Evolutionary conservation across 176 grass and related monocot species (phyloP), one percentile per base, ranked within the genome.

Genomic region (Triticum dicoccoides): DNA sequence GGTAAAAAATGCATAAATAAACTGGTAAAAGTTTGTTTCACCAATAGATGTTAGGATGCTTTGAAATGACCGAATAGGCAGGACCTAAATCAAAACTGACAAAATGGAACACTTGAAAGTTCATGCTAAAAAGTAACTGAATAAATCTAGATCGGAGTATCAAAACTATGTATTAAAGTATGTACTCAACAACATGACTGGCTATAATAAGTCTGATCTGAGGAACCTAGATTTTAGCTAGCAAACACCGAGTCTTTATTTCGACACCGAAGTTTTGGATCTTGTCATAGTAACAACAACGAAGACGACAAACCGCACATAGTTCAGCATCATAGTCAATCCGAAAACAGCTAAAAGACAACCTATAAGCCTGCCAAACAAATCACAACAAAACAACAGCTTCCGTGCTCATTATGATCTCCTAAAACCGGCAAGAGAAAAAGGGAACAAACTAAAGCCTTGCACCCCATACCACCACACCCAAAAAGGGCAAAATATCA

Each of bases 291-390:
- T 45, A 61, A 76, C 64, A 76, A 66, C 23, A 65, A 54, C 11
- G 7, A 37, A 59, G 66, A 59, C 3, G 4, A 84, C 37, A 80
- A 80, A 41, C 61, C 0, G 4, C 3, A 35, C 37, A 35, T 27
- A 65, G 15, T 73, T 83, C 6, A 33, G 52, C 24, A 73, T 70
- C 64, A 18, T 38, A 73, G 27, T 25, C 38, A 20, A 49, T 79
- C 17, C 17, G 65, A 59, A 91, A 87, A 69, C 33, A 79, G 67
- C 84, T 87, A 90, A 68, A 79, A 66, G 37, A 52, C 59, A 87
- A 61, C 15, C 9, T 37, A 21, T 64, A 81, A 86, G 64, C 51
- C 51, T 82, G 72, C n/a, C 15, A 61, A 90, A 89, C 9, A 61
- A 86, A 86, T 76, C 29, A 80, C 65, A 80, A 13, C 33, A 38